Evolutionary conservation across 768 basidiomycete genomes (phyloP).

Genomic region (Mycena pura): DNA sequence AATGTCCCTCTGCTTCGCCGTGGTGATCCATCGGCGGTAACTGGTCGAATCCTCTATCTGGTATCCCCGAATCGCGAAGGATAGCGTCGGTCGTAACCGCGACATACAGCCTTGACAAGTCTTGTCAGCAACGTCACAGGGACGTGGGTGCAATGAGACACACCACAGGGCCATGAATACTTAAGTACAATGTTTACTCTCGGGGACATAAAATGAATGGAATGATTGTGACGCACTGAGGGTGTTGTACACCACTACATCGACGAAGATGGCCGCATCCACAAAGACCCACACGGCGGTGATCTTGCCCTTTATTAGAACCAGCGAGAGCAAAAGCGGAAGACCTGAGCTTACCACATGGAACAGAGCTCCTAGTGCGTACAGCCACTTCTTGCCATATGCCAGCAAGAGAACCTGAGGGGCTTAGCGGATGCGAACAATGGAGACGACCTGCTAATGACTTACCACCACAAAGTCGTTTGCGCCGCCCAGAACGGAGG

Average conservation of each 20-base stretch:
- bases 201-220: not conserved
- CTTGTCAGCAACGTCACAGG: not conserved
- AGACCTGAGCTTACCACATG: slow-evolving; percentile 11
- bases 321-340: not conserved
- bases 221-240: slow-evolving; percentile 4
- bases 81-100: slow-evolving; percentile 3
- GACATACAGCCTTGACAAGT: slow-evolving; percentile 2
- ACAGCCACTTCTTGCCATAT: slow-evolving; percentile 20
- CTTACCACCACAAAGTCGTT: slow-evolving; percentile 18
- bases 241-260: slow-evolving; percentile 12
- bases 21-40: not conserved
- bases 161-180: slow-evolving; percentile 10
- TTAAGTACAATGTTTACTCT: not conserved
- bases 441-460: not conserved
- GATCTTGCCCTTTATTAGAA: not conserved
- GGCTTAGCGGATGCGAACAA: slow-evolving; percentile 2
- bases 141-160: not conserved
- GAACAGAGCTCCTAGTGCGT: slow-evolving; percentile 10
- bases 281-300: slow-evolving; percentile 8
- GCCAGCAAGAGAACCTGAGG: slow-evolving; percentile 13
- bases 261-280: slow-evolving; percentile 4
- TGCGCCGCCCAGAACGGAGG: slow-evolving; percentile 17
- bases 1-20: not conserved
- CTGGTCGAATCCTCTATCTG: not conserved
- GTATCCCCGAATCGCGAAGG: not conserved